phyloP scores from a whole-genome alignment of 2,329 filamentous ascomycete genomes.

The Zymoseptoria tritici region DNA sequence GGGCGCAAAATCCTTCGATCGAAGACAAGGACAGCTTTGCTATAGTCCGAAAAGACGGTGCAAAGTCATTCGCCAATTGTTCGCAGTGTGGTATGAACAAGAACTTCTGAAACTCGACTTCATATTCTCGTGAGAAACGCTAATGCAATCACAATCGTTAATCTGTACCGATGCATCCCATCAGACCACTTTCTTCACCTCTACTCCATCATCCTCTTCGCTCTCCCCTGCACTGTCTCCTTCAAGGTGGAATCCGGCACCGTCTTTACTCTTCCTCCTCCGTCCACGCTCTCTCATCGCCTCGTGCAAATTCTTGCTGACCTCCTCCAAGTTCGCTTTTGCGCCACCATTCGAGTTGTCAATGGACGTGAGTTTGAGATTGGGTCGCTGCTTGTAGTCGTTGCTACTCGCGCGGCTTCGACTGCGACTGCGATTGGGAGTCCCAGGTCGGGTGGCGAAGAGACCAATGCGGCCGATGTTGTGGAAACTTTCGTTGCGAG shows the following conservation, averaged over 20 bases:
- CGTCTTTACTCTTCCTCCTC: constrained; percentile 39
- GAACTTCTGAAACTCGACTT: not conserved
- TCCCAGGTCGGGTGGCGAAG: constrained; percentile 83
- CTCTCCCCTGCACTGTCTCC: constrained; percentile 11
- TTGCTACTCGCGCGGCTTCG: constrained; percentile 55
- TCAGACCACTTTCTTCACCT: constrained; percentile 19
- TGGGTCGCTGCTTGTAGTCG: constrained; percentile 12
- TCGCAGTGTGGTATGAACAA: not conserved
- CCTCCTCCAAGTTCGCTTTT: constrained; percentile 61
- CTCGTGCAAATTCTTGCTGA: constrained; percentile 72
- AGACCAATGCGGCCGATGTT: constrained; percentile 82
- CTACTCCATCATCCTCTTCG: constrained; percentile 16
- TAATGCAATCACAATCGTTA: not conserved
- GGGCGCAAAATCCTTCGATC: not conserved
- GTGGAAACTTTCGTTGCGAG: constrained; percentile 87
- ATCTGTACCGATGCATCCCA: not conserved
- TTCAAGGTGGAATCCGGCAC: constrained; percentile 18
- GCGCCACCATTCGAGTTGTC: constrained; percentile 49
- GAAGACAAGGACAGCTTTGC: not conserved
- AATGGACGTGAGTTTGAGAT: constrained; percentile 31
- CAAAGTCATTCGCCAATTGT: not conserved
- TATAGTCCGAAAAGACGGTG: not conserved
- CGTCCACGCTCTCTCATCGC: constrained; percentile 76
- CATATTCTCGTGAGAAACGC: not conserved
- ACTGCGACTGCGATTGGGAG: constrained; percentile 64